Conservation (phyloP, 805 yeast species). For the Candida easanensis region DNA sequence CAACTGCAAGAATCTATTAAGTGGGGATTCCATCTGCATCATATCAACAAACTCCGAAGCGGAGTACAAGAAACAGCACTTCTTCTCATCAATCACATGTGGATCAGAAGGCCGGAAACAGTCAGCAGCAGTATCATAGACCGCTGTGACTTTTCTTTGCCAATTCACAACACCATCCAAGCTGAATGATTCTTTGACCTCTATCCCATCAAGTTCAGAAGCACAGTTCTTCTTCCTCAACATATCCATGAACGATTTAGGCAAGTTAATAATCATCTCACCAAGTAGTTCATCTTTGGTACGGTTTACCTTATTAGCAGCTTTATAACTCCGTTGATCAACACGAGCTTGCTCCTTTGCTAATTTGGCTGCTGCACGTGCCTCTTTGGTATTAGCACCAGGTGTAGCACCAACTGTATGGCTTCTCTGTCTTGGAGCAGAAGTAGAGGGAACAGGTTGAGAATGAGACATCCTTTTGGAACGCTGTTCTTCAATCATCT, state of each 20-base stretch:
- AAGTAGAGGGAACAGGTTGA: background rate
- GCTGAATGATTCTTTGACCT: constrained; percentile 23
- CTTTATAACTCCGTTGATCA: constrained; percentile 22
- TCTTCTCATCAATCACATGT: constrained; percentile 41
- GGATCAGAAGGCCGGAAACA: constrained; percentile 52
- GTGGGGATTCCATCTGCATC: constrained; percentile 29
- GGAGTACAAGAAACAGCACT: constrained; percentile 41
- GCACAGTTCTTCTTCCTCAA: constrained; percentile 30
- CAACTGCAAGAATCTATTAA: constrained; percentile 23
- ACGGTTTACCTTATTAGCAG: constrained; percentile 37
- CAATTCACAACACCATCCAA: constrained; percentile 37
- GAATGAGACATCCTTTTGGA: no score
- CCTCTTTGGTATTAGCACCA: background rate
- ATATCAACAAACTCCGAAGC: constrained; percentile 43
- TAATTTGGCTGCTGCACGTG: background rate
- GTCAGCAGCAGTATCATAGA: constrained; percentile 47
- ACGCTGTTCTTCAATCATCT: no score
- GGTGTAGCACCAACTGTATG: background rate
- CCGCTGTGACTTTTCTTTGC: constrained; percentile 46
- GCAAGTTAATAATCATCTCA: constrained; percentile 47
- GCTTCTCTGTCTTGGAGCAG: background rate
- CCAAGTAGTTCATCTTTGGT: constrained; percentile 48
- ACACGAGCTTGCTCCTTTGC: constrained; percentile 12
- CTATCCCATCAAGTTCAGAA: constrained; percentile 23
- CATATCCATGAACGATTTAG: constrained; percentile 29